Evolutionary conservation across 2,329 filamentous ascomycete genomes (phyloP), one percentile per base, ranked within the genome.

Genomic region (Paecilomyces variotii): DNA sequence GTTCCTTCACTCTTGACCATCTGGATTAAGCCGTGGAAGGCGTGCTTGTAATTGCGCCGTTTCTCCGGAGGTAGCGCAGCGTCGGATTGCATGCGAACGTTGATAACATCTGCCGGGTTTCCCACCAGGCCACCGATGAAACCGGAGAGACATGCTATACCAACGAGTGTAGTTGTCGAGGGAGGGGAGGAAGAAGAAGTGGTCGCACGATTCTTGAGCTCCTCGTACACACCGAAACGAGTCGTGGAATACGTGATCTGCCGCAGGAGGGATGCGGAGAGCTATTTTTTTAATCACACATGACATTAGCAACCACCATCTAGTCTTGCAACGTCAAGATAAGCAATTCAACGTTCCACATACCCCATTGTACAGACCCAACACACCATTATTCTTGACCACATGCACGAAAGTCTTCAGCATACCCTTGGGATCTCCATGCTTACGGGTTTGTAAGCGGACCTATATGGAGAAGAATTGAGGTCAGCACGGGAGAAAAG

Each of bases 61-160:
- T 95, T 79, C 4, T 82, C 82, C 0, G 77, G 68, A 0, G 91
- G 89, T 1, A 97, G 84, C 0, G 91, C 86, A 2, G 89, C 87
- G 67, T 88, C 94, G 76, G 96, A 90, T 78, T 99, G 94, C 94
- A 99, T 99, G 64, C 94, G 90, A 55, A 99, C 94, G 76, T 99
- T 99, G 69, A 97, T 82, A 34, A 99, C 91, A 73, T 99, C 94
- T 64, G 92, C 93, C 2, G 92, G 91, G 77, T 97, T 99, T 64
- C 94, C 94, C 4, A 88, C 89, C 53, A 97, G 78, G 55, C 94
- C 94, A 62, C 94, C 94, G 2, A 95, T 76, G 71, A 97, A 90
- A 56, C 94, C 94, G 6, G 94, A 93, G 28, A 85, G 78, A 26
- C 86, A 88, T 56, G 93, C 90, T 75, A 97, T 89, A 64, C 84